Evolutionary conservation across 345 rosid species (phyloP), one percentile per base, ranked within the genome.

Genomic region (Euphorbia lathyris): DNA sequence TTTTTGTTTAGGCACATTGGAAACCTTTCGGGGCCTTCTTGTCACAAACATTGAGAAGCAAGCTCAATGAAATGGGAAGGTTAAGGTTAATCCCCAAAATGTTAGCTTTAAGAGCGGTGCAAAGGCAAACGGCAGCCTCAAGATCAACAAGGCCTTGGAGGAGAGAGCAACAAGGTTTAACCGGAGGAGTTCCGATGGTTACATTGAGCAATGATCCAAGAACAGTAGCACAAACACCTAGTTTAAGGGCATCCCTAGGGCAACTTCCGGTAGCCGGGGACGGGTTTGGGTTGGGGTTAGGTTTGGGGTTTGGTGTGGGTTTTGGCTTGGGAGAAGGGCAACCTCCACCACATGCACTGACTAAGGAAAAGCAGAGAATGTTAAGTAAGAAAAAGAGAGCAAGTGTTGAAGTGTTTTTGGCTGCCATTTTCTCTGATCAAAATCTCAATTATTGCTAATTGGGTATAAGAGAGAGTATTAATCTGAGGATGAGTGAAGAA

Each of bases 61-160:
- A 79, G 80, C 83, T 85, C 30, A 85, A 57, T 3, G 84, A 78
- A 30, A 85, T 26, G 36, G 88, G 88, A 22, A 85, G 26, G 71
- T 85, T 81, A 40, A 85, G 80, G 79, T 81, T 78, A 72, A 85
- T 78, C 26, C 88, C 88, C 71, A 85, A 73, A 67, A 85, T 19
- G 68, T 79, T 83, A 57, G 82, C 86, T 79, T 75, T 83, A 43
- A 85, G 77, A 32, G 86, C 86, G 2, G 86, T 85, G 79, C 88
- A 85, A 40, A 85, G 88, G 74, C 88, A 85, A 45, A 77, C 72
- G 42, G 88, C 86, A 23, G 88, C 86, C 66, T 85, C 88, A 57
- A 82, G 76, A 74, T 85, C 83, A 42, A 77, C 83, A 3, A 85
- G 86, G 55, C 85, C 86, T 63, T 77, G 63, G 42, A 85, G 57